phyloP scores from a whole-genome alignment of 2,329 filamentous ascomycete species.

The Alternaria tenuissima region DNA sequence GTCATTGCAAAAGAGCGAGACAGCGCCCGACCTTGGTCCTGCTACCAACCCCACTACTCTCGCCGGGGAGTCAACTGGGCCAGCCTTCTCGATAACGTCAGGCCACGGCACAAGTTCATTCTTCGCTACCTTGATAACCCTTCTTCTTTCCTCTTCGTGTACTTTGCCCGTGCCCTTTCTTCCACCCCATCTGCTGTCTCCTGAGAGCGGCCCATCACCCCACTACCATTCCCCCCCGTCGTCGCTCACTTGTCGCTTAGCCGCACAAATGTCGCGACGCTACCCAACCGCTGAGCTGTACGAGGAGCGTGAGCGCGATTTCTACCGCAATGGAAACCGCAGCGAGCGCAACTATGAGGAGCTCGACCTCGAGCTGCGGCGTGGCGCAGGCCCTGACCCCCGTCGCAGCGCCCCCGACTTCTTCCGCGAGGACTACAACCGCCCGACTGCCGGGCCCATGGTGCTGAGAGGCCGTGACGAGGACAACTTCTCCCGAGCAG shows the following conservation, averaged over 20 bases:
- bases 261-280: conserved; percentile 50
- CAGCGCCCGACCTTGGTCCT: conserved; percentile 23
- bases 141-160: conserved; percentile 9
- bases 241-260: conserved; percentile 25
- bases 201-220: conserved; percentile 21
- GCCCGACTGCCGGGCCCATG: conserved; percentile 55
- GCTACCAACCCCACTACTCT: conserved; percentile 30
- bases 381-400: conserved; percentile 45
- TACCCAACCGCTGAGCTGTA: conserved; percentile 58
- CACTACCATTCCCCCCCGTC: conserved; percentile 14
- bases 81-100: conserved; percentile 36
- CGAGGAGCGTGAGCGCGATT: conserved; percentile 60
- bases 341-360: conserved; percentile 58
- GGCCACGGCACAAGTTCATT: conserved; percentile 25
- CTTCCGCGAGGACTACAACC: conserved; percentile 60
- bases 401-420: conserved; percentile 58
- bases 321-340: conserved; percentile 54
- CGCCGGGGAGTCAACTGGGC: conserved; percentile 28
- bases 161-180: conserved; percentile 9
- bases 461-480: conserved; percentile 56
- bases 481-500: conserved; percentile 43
- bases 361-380: conserved; percentile 58
- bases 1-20: conserved; percentile 24
- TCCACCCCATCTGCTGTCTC: conserved; percentile 13
- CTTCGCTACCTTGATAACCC: conserved; percentile 16